A percentile compares a stretch with the other conserved stretches of the same genome.
phyloP scores from a whole-genome alignment of 2,329 filamentous ascomycete genomes.

The Didymella lethalis region DNA sequence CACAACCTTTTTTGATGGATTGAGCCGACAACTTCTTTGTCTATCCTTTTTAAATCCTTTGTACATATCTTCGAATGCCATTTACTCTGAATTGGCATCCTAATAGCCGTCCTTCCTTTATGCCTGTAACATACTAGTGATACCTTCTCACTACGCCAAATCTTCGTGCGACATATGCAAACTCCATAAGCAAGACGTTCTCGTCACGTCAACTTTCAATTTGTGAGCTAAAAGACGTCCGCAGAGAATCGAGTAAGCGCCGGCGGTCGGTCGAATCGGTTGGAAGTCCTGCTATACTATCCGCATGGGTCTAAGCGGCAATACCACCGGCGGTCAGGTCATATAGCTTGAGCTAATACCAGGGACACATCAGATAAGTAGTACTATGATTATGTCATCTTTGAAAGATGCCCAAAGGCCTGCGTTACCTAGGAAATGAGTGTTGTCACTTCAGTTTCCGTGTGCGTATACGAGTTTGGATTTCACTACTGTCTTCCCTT shows the following conservation, averaged over 20 bases:
- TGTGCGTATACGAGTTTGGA: no score
- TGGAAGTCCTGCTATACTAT: background rate
- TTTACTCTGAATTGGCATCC: background rate
- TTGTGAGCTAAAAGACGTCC: background rate
- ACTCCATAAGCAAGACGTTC: background rate
- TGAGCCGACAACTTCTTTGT: conserved; percentile 10
- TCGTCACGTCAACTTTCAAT: background rate
- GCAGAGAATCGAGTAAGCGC: background rate
- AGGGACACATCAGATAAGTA: no score
- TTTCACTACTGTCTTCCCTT: no score
- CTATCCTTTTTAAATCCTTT: conserved; percentile 5
- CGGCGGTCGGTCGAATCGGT: background rate
- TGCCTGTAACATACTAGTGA: background rate
- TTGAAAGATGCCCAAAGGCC: no score
- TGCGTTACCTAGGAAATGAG: no score
- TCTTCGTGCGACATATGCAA: no score
- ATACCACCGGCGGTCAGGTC: background rate
- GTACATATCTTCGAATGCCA: conserved; percentile 17
- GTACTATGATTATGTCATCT: no score
- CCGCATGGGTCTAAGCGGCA: background rate
- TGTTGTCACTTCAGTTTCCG: no score
- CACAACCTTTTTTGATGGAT: conserved; percentile 12
- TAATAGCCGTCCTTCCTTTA: no score
- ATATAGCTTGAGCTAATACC: background rate
- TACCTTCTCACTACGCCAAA: no score